These are phyloP conservation scores for Elongisporangium undulatum DNA, from an alignment of 352 stramenopile genomes.

Conservation along the genomic window DNA sequence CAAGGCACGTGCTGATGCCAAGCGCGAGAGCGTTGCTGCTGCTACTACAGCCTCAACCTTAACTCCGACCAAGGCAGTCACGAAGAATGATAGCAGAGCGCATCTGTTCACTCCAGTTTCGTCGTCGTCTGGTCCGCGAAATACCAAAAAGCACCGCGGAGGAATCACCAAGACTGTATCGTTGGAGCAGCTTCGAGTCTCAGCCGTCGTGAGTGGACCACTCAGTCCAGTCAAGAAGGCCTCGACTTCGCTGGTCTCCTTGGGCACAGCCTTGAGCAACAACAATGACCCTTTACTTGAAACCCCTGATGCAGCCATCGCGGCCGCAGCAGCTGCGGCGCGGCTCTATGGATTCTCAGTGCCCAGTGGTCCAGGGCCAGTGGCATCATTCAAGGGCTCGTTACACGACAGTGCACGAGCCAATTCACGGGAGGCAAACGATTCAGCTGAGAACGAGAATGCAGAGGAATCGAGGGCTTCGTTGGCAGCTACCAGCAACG, in stretches of 20 bases:
- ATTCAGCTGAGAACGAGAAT: slow-evolving; percentile 8
- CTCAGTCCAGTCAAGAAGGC: not conserved
- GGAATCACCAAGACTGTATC: slow-evolving; percentile 4
- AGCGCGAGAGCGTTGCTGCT: not conserved
- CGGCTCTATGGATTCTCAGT: slow-evolving; percentile 20
- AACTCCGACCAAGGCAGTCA: not conserved
- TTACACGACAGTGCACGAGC: slow-evolving; percentile 1
- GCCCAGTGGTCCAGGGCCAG: too few relatives aligned
- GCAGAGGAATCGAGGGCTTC: slow-evolving; percentile 1
- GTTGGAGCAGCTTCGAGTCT: not conserved
- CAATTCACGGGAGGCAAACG: slow-evolving; percentile 12
- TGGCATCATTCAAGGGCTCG: not conserved
- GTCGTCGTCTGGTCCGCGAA: slow-evolving; percentile 1
- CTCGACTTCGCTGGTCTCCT: too few relatives aligned
- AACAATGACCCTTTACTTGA: not conserved
- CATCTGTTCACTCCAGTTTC: not conserved
- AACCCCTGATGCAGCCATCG: slow-evolving; percentile 17
- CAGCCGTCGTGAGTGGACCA: not conserved
- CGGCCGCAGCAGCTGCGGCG: slow-evolving; percentile 23
- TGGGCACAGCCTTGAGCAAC: not conserved
- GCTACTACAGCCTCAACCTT: not conserved
- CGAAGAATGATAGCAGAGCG: not conserved
- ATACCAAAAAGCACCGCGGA: not conserved
- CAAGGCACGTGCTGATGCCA: slow-evolving; percentile 8
- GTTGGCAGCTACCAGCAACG: slow-evolving; percentile 7